A percentile compares a stretch with the other conserved stretches of the same genome.
Evolutionary conservation across 2,329 filamentous ascomycete genomes (phyloP).

Genomic region (Talaromyces funiculosus): DNA sequence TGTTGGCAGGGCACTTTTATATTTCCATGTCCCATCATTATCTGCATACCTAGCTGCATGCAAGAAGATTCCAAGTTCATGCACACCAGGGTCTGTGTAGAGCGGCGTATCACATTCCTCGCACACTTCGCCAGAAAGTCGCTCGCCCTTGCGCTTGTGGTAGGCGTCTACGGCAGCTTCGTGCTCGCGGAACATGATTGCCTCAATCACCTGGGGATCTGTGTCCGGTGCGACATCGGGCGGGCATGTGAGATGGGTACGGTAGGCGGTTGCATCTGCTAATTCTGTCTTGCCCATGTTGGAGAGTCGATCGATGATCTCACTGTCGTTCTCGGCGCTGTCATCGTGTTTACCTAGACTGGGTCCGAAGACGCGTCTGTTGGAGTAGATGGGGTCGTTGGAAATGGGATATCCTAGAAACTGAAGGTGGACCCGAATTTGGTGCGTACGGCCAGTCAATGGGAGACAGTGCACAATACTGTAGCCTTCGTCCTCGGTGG

Average conservation of each 20-base stretch:
- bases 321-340: constrained; percentile 70
- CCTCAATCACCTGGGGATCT: constrained; percentile 32
- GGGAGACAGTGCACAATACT: constrained; percentile 92
- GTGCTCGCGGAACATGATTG: constrained; percentile 40
- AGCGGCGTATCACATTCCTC: constrained; percentile 77
- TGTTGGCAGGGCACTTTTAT: constrained; percentile 72
- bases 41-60: constrained; percentile 90
- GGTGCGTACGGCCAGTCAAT: constrained; percentile 88
- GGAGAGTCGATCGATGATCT: constrained; percentile 77
- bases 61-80: constrained; percentile 89
- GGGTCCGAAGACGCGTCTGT: constrained; percentile 82
- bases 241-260: constrained; percentile 45
- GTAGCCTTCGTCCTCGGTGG: constrained; percentile 62
- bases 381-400: constrained; percentile 97
- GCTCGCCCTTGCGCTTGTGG: constrained; percentile 84
- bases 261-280: constrained; percentile 83
- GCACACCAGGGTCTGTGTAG: constrained; percentile 84
- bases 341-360: constrained; percentile 66
- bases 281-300: constrained; percentile 93
- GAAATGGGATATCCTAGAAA: constrained; percentile 91
- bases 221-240: constrained; percentile 33
- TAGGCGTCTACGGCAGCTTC: constrained; percentile 90
- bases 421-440: constrained; percentile 90
- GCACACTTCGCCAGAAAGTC: constrained; percentile 81
- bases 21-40: constrained; percentile 75